Base-by-base conservation (phyloP, 768 basidiomycete genomes). In the Suillus occidentalis region DNA sequence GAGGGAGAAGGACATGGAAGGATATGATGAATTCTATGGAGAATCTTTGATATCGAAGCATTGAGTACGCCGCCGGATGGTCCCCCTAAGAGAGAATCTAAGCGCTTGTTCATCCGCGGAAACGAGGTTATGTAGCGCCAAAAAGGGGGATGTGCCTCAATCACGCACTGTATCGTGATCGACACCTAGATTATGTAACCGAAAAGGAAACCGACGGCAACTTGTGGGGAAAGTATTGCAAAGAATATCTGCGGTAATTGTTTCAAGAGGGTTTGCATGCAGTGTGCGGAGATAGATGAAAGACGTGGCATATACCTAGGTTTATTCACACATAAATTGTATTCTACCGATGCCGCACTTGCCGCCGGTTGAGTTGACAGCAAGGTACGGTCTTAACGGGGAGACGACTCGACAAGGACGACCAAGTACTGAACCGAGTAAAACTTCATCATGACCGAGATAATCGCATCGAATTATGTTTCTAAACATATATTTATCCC, bases 1-100 rank as follows among this genome's bases (percentile, higher is more conserved):
- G 82, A 80, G 65, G 80, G 83, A 65, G 88, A 86, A 40, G 82
- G 81, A 36, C 83, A 90, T 67, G 85, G 80, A 77, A 87, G 76
- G 65, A 82, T 89, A 9, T 88, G 52, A 76, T 31, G 36, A 13
- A 64, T 64, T 36, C 56, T 43, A 49, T 67, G 72, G 72, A 60
- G 72, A 68, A 76, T 70, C 45, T 10, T 40, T 40, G 57, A 40
- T 40, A 59, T 59, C 57, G 57, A 59, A 58, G 57, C 4, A 39
- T 22, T 4, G 6, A 42, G 39, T 25, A 25, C 16, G 57, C 22
- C 36, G 55, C 55, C 36, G n/a, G 53, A 28, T 28, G 28, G 43
- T 31, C 28, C 53, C 39, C 14, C 14, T 58, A 58, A 25, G 8
- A 40, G 39, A 2, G 25, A 59, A 59, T 59, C 25, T 40, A 59